Evolutionary conservation across 345 rosid genomes (phyloP).

Genomic region (Ricinus communis): DNA sequence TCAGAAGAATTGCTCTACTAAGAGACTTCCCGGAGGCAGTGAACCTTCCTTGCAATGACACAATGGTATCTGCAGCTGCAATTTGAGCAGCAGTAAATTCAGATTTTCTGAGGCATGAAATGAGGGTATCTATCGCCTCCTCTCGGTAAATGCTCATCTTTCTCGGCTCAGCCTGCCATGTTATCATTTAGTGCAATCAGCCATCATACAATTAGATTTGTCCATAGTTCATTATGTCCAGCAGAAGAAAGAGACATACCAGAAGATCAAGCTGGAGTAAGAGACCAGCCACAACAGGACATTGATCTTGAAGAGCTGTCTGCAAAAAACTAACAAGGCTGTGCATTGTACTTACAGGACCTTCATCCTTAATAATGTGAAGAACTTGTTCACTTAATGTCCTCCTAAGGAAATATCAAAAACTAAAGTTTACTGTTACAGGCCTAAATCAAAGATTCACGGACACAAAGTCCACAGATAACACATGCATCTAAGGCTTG

Average conservation of each 20-base stretch:
- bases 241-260: constrained; percentile 33
- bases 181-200: background rate
- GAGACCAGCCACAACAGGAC: constrained; percentile 58
- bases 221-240: background rate
- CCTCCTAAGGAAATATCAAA: constrained; percentile 39
- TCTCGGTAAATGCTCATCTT: constrained; percentile 76
- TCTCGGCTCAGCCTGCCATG: constrained; percentile 59
- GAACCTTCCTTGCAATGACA: constrained; percentile 59
- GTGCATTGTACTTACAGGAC: constrained; percentile 64
- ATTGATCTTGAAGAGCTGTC: constrained; percentile 45
- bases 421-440: background rate
- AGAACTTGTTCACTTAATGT: constrained; percentile 57
- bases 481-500: background rate
- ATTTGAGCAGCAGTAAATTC: constrained; percentile 54
- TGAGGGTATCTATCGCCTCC: constrained; percentile 66
- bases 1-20: constrained; percentile 50
- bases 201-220: background rate
- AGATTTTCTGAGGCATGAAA: constrained; percentile 53
- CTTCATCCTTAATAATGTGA: constrained; percentile 55
- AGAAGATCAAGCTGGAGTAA: constrained; percentile 72
- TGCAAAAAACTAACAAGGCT: constrained; percentile 53
- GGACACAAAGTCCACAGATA: background rate
- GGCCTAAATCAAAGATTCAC: background rate
- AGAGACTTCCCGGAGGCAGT: constrained; percentile 59
- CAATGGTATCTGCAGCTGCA: constrained; percentile 56